A percentile compares a stretch with the other conserved stretches of the same genome.
phyloP scores from a whole-genome alignment of 129 eudicot species.

The Sambucus nigra region DNA sequence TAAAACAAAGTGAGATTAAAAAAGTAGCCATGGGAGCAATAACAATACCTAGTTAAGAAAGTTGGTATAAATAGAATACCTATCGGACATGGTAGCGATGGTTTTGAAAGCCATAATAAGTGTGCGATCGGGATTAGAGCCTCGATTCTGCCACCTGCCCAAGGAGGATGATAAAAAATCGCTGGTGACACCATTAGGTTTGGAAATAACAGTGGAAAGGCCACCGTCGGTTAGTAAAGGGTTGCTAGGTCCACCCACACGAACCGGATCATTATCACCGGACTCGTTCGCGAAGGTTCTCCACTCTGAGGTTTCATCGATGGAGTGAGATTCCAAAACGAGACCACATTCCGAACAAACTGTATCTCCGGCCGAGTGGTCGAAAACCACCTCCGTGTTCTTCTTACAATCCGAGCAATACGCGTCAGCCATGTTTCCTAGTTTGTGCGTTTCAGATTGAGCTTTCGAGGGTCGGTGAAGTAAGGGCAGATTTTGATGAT shows the following conservation, averaged over 20 bases:
- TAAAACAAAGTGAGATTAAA: no score
- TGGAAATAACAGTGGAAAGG: constrained; percentile 63
- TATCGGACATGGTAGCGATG: constrained; percentile 78
- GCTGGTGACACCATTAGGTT: constrained; percentile 54
- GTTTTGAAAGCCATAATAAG: constrained; percentile 62
- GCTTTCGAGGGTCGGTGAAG: no score
- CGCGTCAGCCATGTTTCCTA: constrained; percentile 67
- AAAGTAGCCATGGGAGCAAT: no score
- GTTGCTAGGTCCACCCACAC: constrained; percentile 73
- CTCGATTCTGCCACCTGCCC: constrained; percentile 73
- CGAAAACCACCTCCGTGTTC: constrained; percentile 81
- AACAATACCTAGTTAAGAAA: no score
- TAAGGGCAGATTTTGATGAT: no score
- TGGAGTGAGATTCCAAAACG: constrained; percentile 75
- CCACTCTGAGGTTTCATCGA: constrained; percentile 95
- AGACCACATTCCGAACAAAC: constrained; percentile 91
- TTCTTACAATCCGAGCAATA: constrained; percentile 75
- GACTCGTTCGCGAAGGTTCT: constrained; percentile 84
- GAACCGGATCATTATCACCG: constrained; percentile 80
- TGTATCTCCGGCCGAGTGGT: constrained; percentile 78
- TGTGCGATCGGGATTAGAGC: constrained; percentile 67
- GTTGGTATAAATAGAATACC: no score
- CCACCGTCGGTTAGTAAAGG: constrained; percentile 59
- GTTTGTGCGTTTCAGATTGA: no score
- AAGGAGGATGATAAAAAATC: constrained; percentile 46